Evolutionary conservation across 176 grass and related monocot species (phyloP).

Genomic region (Phragmites australis): DNA sequence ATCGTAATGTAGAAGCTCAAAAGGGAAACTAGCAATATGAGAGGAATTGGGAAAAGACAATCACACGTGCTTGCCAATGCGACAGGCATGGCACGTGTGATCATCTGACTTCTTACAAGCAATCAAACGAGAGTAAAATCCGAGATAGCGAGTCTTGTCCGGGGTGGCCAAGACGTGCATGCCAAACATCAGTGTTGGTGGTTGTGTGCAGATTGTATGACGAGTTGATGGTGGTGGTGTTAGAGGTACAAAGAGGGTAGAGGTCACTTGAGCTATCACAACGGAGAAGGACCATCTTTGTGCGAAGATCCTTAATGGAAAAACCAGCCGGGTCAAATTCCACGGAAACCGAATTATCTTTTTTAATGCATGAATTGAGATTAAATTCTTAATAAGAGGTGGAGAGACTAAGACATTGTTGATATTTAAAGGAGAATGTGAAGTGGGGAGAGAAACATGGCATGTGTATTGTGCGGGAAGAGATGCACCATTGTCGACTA

Average conservation of each 20-base stretch:
- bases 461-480: background rate
- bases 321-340: background rate
- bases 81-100: background rate
- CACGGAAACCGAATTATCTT: background rate
- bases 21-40: background rate
- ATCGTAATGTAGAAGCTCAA: background rate
- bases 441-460: background rate
- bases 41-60: background rate
- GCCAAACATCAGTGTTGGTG: background rate
- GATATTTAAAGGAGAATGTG: fast-evolving
- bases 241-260: fast-evolving
- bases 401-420: background rate
- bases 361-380: background rate
- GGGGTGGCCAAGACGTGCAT: background rate
- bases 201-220: background rate
- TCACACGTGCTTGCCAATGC: background rate
- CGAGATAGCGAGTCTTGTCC: background rate
- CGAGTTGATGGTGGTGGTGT: fast-evolving
- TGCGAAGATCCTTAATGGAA: background rate
- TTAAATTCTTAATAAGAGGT: background rate
- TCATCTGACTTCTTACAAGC: background rate
- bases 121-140: too few relatives aligned
- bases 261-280: background rate
- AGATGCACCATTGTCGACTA: background rate
- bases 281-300: background rate